Conservation (phyloP, 1,139 yeast species). For the Geotrichum candidum region DNA sequence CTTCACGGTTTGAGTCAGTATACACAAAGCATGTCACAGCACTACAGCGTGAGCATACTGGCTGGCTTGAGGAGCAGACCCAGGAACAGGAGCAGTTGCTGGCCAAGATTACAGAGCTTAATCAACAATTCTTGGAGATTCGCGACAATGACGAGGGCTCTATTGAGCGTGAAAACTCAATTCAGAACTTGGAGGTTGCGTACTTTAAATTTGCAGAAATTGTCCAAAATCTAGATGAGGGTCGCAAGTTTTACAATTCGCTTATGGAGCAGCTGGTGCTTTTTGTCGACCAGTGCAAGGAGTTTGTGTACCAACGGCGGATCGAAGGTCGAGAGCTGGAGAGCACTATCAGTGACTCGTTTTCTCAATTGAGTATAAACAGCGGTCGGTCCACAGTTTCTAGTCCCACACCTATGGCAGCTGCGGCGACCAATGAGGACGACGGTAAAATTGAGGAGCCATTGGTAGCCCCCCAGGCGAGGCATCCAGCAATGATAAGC, state of each 20-base stretch:
- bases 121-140: slow-evolving; percentile 36
- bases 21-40: slow-evolving; percentile 27
- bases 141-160: slow-evolving; percentile 32
- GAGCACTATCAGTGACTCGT: slow-evolving; percentile 13
- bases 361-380: slow-evolving; percentile 5
- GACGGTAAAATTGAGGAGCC: neutral
- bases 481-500: slow-evolving; percentile 11
- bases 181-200: slow-evolving; percentile 52
- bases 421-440: neutral
- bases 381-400: neutral
- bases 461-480: slow-evolving; percentile 13
- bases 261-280: slow-evolving; percentile 47
- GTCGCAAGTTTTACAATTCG: slow-evolving; percentile 62
- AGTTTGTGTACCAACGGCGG: slow-evolving; percentile 49
- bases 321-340: slow-evolving; percentile 52
- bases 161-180: slow-evolving; percentile 43
- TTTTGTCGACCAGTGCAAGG: slow-evolving; percentile 49
- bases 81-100: slow-evolving; percentile 43
- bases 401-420: neutral
- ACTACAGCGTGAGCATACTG: slow-evolving; percentile 40
- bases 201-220: slow-evolving; percentile 53
- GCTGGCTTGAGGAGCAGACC: slow-evolving; percentile 38
- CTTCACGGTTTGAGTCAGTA: slow-evolving; percentile 31
- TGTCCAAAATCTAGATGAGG: slow-evolving; percentile 58
- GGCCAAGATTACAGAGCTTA: slow-evolving; percentile 40